Evolutionary conservation across 2,329 filamentous ascomycete species (phyloP), one percentile per base, ranked within the genome.

Genomic region (Botrytis hyacinthi): DNA sequence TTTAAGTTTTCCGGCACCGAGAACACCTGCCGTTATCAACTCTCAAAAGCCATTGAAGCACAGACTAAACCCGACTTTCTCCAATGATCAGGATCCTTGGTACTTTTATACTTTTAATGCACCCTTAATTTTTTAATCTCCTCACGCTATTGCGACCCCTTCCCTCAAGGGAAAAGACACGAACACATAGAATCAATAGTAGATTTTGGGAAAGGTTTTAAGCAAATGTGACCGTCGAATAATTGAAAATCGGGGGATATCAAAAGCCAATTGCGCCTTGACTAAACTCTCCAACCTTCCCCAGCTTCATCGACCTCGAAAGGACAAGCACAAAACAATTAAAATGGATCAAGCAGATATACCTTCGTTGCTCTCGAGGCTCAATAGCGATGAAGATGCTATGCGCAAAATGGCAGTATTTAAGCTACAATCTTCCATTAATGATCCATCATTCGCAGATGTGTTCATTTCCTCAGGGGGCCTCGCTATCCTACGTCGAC

Each of bases 361-460:
- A 78, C 89, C 89, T 67, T 87, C 87, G 81, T 86, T 91, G 78
- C 85, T 91, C 78, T 85, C 88, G 84, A 89, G 89, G 77, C 85
- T 91, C 75, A 85, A 87, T 59, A 91, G 89, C 83, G 88, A 91
- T 78, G 89, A 97, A 84, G 96, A 99, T 86, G 95, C 93, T 73
- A 91, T 93, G 78, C 93, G 95, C 80, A 99, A 99, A 84, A 98
- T 98, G 93, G 96, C 96, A 75, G 96, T 97, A 75, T 99, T 99
- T 88, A 98, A 98, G 85, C 90, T 99, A 77, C 96, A 99, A 84
- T 92, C 89, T 76, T 94, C 93, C 76, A 97, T 99, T 83, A 95
- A 95, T 81, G 96, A 99, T 83, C 95, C 95, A 40, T 92, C 94
- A 69, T 98, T 98, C 82, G 96, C 96, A 80, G 96, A 98, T 82